phyloP scores from a whole-genome alignment of 1,284 basidiomycete genomes.

The Pseudozyma hubeiensis region DNA sequence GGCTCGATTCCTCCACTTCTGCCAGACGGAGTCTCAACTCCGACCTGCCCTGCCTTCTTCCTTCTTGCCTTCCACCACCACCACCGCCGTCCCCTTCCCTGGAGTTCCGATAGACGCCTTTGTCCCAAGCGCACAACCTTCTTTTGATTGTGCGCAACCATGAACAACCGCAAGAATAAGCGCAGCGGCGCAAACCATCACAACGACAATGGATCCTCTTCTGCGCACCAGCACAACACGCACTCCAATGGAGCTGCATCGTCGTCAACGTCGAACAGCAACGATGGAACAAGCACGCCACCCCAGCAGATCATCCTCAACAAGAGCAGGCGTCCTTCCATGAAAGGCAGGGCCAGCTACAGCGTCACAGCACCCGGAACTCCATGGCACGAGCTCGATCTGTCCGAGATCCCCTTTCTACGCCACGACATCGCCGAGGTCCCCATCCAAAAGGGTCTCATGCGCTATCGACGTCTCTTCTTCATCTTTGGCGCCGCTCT shows the following conservation, averaged over 20 bases:
- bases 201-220: constrained; percentile 11
- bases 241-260: constrained; percentile 4
- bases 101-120: not conserved
- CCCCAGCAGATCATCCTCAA: constrained; percentile 51
- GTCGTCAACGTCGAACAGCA: not conserved
- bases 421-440: constrained; percentile 30
- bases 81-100: not conserved
- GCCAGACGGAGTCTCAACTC: not conserved
- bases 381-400: constrained; percentile 63
- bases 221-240: constrained; percentile 30
- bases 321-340: constrained; percentile 34
- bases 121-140: not conserved
- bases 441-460: constrained; percentile 42
- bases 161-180: constrained; percentile 46
- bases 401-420: constrained; percentile 58
- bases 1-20: constrained; percentile 1
- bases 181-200: constrained; percentile 9
- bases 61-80: not conserved
- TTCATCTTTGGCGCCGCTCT: constrained; percentile 55
- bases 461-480: constrained; percentile 59
- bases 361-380: constrained; percentile 57
- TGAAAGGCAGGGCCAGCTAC: constrained; percentile 45
- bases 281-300: constrained; percentile 34
- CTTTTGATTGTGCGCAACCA: not conserved
- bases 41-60: not conserved